Conservation (phyloP, 2,329 filamentous ascomycete species). For the Aspergillus pseudonomiae region DNA sequence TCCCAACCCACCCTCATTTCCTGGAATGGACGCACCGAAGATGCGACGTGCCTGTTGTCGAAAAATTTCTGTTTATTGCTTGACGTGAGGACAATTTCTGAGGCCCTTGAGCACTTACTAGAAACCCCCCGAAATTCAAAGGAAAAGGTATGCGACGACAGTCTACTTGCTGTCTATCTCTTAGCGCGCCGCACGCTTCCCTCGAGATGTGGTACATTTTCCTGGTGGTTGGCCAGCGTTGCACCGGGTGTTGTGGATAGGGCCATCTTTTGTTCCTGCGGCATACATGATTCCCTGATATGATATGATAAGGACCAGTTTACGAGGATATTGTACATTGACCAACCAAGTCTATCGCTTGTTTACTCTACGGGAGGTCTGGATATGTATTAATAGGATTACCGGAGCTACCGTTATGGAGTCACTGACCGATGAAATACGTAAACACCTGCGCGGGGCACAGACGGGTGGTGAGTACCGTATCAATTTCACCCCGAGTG, state of each 20-base stretch:
- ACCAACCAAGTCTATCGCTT: constrained; percentile 6
- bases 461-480: not conserved
- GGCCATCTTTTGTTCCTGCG: not conserved
- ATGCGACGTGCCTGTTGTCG: not conserved
- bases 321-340: constrained; percentile 11
- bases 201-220: not conserved
- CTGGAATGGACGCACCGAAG: not conserved
- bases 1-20: not conserved
- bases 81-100: constrained; percentile 7
- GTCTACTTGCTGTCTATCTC: constrained; percentile 1
- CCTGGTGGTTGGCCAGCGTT: not conserved
- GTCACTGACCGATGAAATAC: not conserved
- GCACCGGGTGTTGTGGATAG: not conserved
- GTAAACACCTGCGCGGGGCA: not conserved
- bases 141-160: constrained; percentile 1
- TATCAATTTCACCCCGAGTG: not conserved
- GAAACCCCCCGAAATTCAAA: constrained; percentile 1
- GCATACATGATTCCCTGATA: constrained; percentile 6
- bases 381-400: constrained; percentile 4
- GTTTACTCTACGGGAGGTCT: not conserved
- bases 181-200: not conserved
- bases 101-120: not conserved
- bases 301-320: constrained; percentile 6
- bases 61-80: constrained; percentile 5
- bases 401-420: not conserved